Base-by-base conservation (phyloP, 2,329 filamentous ascomycete genomes). In the Aphanocladium album region DNA sequence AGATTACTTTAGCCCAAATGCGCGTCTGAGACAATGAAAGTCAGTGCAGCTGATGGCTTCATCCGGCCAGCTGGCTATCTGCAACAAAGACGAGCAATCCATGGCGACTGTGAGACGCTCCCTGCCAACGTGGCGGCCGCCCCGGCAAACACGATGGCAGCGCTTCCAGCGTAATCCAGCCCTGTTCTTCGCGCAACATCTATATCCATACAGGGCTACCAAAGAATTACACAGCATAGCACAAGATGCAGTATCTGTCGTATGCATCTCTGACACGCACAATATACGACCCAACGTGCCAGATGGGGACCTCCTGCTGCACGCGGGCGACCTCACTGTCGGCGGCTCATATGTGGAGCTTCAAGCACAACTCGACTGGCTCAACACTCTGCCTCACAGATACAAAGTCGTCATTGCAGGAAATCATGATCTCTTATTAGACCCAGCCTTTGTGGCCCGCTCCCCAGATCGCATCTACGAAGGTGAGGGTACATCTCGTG, bases 261-360 rank as follows among this genome's bases (percentile, higher is more conserved):
- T 78, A 12, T 79, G 77, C 67, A 62, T 80, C 33, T 80, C 78
- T 3, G 77, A 80, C 65, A 80, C 78, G 11, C 78, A 80, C 67
- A 76, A 75, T 63, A 69, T 65, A 21, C 69, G 70, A 27, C 74
- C 72, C 5, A 57, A 62, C 3, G 64, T 81, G 6, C 77, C 78
- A 1, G 57, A 67, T 4, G 79, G 77, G 0, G 78, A 82, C 59
- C 67, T 82, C 2, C 72, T 82, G 16, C 69, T 81, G 46, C 78
- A 82, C 61, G 76, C 78, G 0, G 79, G 79, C 21, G 78, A 82
- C 62, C 70, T 82, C n/a, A 79, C 77, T 0, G 68, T 77, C 55
- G 69, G 70, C n/a, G 79, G 77, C n/a, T 73, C 76, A 0, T 69
- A 73, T 21, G 64, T 68, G 5, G 78, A 80, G 62, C 64, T 80